phyloP scores from a whole-genome alignment of 2,329 filamentous ascomycete species.

The Fusarium illudens region DNA sequence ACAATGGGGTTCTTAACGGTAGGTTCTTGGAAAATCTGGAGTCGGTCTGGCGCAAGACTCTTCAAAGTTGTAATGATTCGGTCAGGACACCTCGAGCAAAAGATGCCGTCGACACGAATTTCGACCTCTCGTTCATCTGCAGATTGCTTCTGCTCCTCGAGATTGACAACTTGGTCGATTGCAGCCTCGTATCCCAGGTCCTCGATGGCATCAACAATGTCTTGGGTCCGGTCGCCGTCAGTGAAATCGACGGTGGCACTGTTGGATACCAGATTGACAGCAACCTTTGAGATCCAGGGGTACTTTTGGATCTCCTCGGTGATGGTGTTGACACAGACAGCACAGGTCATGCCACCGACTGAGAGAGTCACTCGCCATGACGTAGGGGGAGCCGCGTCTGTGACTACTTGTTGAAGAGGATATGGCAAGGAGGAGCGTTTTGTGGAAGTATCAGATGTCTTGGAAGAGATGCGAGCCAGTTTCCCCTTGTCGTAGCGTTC shows the following conservation, averaged over 20 bases:
- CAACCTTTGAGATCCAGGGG: conserved; percentile 65
- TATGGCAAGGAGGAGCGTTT: conserved; percentile 13
- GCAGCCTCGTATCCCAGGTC: conserved; percentile 73
- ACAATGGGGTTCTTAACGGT: conserved; percentile 72
- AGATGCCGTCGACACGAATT: conserved; percentile 75
- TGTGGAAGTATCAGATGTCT: conserved; percentile 11
- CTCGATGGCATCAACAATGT: conserved; percentile 60
- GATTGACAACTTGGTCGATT: conserved; percentile 59
- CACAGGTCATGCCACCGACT: conserved; percentile 78
- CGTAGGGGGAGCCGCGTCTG: conserved; percentile 15
- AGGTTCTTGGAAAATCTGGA: conserved; percentile 64
- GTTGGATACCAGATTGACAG: conserved; percentile 73
- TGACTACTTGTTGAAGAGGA: conserved; percentile 38
- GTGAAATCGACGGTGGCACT: conserved; percentile 69
- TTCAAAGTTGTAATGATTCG: conserved; percentile 64
- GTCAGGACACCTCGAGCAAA: conserved; percentile 75
- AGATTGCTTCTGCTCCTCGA: conserved; percentile 53
- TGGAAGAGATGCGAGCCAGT: conserved; percentile 15
- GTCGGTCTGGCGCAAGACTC: conserved; percentile 57
- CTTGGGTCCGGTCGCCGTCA: conserved; percentile 43
- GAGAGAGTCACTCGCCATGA: conserved; percentile 63
- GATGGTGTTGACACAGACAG: conserved; percentile 71
- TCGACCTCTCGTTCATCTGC: conserved; percentile 64
- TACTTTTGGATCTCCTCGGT: conserved; percentile 64
- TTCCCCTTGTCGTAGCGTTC: conserved; percentile 13